phyloP scores from a whole-genome alignment of 1,139 yeast genomes.

The Candida glucosophila region DNA sequence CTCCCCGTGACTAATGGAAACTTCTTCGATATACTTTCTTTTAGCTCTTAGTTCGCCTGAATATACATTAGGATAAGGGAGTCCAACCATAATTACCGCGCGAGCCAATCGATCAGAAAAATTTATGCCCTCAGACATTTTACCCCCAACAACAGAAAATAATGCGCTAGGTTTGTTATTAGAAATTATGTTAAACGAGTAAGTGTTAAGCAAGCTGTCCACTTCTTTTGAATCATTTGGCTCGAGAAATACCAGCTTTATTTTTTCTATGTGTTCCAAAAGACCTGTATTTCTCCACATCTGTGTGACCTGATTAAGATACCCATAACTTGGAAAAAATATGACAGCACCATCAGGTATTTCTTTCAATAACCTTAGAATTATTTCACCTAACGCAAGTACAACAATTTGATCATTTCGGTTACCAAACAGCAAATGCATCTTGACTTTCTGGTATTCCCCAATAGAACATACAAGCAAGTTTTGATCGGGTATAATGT shows the following conservation, averaged over 20 bases:
- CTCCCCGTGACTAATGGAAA: slow-evolving; percentile 30
- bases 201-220: slow-evolving; percentile 37
- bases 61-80: slow-evolving; percentile 82
- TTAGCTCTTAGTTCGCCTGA: slow-evolving; percentile 80
- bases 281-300: slow-evolving; percentile 41
- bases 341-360: slow-evolving; percentile 74
- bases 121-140: slow-evolving; percentile 89
- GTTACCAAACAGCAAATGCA: slow-evolving; percentile 65
- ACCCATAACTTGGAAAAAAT: slow-evolving; percentile 81
- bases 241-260: slow-evolving; percentile 51
- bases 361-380: slow-evolving; percentile 30
- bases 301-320: slow-evolving; percentile 41
- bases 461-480: slow-evolving; percentile 51
- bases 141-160: slow-evolving; percentile 88
- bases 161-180: slow-evolving; percentile 50
- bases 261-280: slow-evolving; percentile 19
- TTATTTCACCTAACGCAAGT: slow-evolving; percentile 41
- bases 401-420: slow-evolving; percentile 44
- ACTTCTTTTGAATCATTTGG: slow-evolving; percentile 26
- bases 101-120: slow-evolving; percentile 82
- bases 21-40: slow-evolving; percentile 53
- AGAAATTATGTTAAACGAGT: slow-evolving; percentile 27
- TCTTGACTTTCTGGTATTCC: slow-evolving; percentile 13
- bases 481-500: slow-evolving; percentile 68
- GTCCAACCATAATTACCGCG: slow-evolving; percentile 79